phyloP scores from a whole-genome alignment of 2,329 filamentous ascomycete genomes.

The Aspergillus neotritici region DNA sequence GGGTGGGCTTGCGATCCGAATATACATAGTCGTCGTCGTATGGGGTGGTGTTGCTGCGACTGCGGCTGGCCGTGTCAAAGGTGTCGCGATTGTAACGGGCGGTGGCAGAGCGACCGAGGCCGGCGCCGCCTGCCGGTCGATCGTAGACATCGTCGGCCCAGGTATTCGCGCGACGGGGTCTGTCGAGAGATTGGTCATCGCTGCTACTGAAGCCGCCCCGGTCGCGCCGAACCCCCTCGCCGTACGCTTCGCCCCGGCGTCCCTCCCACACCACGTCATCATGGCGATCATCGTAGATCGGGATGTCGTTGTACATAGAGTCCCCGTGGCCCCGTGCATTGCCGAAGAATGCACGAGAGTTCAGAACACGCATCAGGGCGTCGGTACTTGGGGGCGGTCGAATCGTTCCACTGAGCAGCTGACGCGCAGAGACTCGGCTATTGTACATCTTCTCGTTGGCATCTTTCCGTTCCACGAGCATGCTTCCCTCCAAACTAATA shows the following conservation, averaged over 20 bases:
- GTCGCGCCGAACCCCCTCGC: constrained; percentile 57
- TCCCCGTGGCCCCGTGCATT: constrained; percentile 50
- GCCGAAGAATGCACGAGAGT: constrained; percentile 77
- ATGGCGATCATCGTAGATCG: constrained; percentile 76
- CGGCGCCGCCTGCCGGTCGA: constrained; percentile 25
- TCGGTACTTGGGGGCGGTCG: constrained; percentile 74
- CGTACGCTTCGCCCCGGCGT: constrained; percentile 62
- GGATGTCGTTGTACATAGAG: constrained; percentile 86
- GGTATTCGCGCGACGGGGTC: constrained; percentile 42
- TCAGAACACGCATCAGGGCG: constrained; percentile 77
- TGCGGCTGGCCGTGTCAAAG: constrained; percentile 28
- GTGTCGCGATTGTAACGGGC: constrained; percentile 27
- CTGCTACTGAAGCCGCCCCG: constrained; percentile 49
- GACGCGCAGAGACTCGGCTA: constrained; percentile 69
- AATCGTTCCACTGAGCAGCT: constrained; percentile 74
- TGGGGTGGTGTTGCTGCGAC: constrained; percentile 35
- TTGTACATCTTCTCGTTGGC: constrained; percentile 97
- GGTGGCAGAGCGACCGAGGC: constrained; percentile 31
- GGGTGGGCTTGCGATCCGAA: constrained; percentile 60
- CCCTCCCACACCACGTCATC: constrained; percentile 84
- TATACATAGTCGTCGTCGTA: constrained; percentile 49
- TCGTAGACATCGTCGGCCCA: constrained; percentile 48
- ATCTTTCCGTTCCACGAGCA: constrained; percentile 88
- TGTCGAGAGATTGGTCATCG: constrained; percentile 54
- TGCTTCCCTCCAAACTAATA: constrained; percentile 87